phyloP scores from a whole-genome alignment of 306 rosid species.

The Prosopis cineraria region DNA sequence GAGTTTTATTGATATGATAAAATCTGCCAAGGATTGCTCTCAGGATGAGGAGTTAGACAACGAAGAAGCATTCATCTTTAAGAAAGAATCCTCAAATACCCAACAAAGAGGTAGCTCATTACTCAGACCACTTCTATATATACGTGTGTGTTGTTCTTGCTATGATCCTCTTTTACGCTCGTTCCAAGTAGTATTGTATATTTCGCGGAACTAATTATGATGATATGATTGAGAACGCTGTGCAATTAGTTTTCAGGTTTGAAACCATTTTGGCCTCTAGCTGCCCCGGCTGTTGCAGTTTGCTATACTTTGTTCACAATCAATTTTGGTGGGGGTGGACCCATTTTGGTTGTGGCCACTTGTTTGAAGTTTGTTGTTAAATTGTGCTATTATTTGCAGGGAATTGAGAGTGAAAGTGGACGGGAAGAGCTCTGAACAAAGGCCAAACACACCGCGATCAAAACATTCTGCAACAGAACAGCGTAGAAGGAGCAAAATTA shows the following conservation, averaged over 20 bases:
- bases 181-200: too few relatives aligned
- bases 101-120: slow-evolving; percentile 52
- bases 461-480: slow-evolving; percentile 99
- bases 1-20: slow-evolving; percentile 89
- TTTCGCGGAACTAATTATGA: not conserved
- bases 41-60: slow-evolving; percentile 74
- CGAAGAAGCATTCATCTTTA: slow-evolving; percentile 64
- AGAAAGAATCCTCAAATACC: slow-evolving; percentile 60
- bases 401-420: slow-evolving; percentile 73
- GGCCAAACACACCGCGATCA: slow-evolving; percentile 92
- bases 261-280: not conserved
- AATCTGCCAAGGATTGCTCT: slow-evolving; percentile 61
- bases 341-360: not conserved
- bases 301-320: not conserved
- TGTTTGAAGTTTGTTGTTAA: slow-evolving; percentile 20
- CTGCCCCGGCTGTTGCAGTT: not conserved
- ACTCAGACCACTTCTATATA: not conserved
- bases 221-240: not conserved
- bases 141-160: too few relatives aligned
- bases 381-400: slow-evolving; percentile 30
- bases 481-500: slow-evolving; percentile 96
- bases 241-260: not conserved
- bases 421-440: slow-evolving; percentile 70
- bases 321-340: not conserved
- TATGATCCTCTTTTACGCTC: too few relatives aligned